Evolutionary conservation across 495 filamentous ascomycete genomes (phyloP), one percentile per base, ranked within the genome.

Genomic region (Pyrenopolyporus hunteri): DNA sequence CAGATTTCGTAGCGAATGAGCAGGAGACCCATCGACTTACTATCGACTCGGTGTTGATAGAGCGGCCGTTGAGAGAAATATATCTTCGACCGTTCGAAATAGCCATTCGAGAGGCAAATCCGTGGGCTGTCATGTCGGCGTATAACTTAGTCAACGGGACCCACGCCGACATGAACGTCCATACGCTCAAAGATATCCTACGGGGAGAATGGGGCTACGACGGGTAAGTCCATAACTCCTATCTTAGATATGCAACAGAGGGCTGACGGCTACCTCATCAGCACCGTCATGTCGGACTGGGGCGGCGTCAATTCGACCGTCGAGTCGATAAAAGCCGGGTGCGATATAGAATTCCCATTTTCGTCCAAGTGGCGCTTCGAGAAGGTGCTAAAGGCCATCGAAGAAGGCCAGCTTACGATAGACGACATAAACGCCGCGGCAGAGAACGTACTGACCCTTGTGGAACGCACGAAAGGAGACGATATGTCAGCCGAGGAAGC

Each of bases 31-130:
- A 91, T 73, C 80, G 91, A 17, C 76, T 91, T 78, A 89, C 83
- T 1, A 83, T 93, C 2, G 82, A 89, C 71, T 86, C 85, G 2
- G 80, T 89, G 32, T 78, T 93, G 8, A 83, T 87, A 17, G 84
- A 91, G 58, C 80, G 91, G 28, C 85, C 90, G 6, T 70, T 95
- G 55, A 82, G 91, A 16, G 92, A 96, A 70, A 80, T 95, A 6
- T 96, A 93, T 63, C 83, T 93, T 7, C 78, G 86, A 59, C 91
- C 91, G 0, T 95, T 95, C 70, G 88, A 92, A 73, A 85, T 91
- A 68, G 90, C 89, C 2, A 78, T 91, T 59, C 79, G 89, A n/a
- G 90, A 93, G 52, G 85, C 88, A 33, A 84, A 85, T 35, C 87
- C 89, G 3, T 87, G 89, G 76, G 89, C 89, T 28, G 70, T 93